phyloP scores from a whole-genome alignment of 1,139 yeast species.

The Geotrichum phurueaensis region DNA sequence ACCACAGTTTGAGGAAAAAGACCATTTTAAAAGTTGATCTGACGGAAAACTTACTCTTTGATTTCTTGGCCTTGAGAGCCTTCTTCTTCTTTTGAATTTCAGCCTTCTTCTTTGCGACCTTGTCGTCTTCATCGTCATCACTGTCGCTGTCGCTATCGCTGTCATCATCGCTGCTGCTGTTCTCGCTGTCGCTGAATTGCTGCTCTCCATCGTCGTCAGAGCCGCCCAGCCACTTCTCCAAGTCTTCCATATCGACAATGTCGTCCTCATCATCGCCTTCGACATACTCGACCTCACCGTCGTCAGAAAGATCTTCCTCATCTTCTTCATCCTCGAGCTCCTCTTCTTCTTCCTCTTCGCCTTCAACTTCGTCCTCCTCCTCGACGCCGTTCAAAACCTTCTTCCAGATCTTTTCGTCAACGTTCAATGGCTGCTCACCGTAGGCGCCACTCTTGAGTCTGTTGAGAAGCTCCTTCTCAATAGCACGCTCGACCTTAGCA shows the following conservation, averaged over 20 bases:
- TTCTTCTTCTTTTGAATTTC: constrained; percentile 36
- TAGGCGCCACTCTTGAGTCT: constrained; percentile 96
- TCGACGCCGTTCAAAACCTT: constrained; percentile 77
- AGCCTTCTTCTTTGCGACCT: constrained; percentile 33
- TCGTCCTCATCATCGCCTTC: constrained; percentile 79
- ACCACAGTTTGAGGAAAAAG: not conserved
- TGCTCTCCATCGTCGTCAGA: constrained; percentile 45
- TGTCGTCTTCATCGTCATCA: constrained; percentile 38
- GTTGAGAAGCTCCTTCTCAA: constrained; percentile 88
- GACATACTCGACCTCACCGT: constrained; percentile 77
- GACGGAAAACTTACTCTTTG: constrained; percentile 19
- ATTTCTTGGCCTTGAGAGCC: constrained; percentile 27
- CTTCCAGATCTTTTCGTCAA: constrained; percentile 93
- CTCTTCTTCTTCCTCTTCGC: constrained; percentile 57
- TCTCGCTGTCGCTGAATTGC: constrained; percentile 31
- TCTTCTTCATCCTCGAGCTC: constrained; percentile 55
- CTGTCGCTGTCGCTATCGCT: constrained; percentile 27
- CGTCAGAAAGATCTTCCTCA: constrained; percentile 52
- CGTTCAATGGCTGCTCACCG: constrained; percentile 95
- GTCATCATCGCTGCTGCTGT: constrained; percentile 20
- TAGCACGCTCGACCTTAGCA: constrained; percentile 92
- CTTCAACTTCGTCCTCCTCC: constrained; percentile 53
- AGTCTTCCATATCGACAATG: constrained; percentile 82
- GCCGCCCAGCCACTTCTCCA: constrained; percentile 83
- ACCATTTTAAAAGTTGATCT: not conserved